These are phyloP conservation scores for Penicillium bialowiezense DNA, from an alignment of 495 filamentous ascomycete genomes.

Conservation along the genomic window DNA sequence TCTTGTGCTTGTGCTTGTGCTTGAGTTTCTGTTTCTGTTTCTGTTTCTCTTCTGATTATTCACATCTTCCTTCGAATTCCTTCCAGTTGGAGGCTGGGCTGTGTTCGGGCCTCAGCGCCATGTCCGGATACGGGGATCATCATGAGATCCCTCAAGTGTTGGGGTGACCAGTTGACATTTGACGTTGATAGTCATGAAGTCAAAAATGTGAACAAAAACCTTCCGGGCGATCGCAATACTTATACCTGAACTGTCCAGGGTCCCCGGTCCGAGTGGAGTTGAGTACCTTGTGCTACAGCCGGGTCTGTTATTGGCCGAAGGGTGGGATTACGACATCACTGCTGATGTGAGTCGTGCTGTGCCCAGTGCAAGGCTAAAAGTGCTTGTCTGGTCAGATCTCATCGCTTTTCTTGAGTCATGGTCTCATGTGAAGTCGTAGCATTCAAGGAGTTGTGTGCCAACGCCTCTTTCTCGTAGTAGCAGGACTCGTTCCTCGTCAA, in stretches of 20 bases:
- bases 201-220: no score
- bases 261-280: slow-evolving; percentile 16
- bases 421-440: slow-evolving; percentile 90
- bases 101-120: no score
- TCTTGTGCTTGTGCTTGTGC: not conserved
- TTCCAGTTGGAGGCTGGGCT: no score
- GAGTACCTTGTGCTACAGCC: slow-evolving; percentile 32
- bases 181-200: no score
- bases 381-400: no score
- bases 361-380: no score
- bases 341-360: not conserved
- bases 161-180: no score
- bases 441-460: slow-evolving; percentile 71
- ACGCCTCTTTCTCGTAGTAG: slow-evolving; percentile 68
- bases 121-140: no score
- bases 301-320: slow-evolving; percentile 14
- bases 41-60: no score
- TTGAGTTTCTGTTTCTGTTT: not conserved
- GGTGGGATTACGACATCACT: not conserved
- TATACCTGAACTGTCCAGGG: slow-evolving; percentile 15
- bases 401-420: not conserved
- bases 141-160: no score
- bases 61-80: no score
- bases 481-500: slow-evolving; percentile 92
- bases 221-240: slow-evolving; percentile 2